phyloP scores from a whole-genome alignment of 306 rosid species.

The Dicorynia guianensis region DNA sequence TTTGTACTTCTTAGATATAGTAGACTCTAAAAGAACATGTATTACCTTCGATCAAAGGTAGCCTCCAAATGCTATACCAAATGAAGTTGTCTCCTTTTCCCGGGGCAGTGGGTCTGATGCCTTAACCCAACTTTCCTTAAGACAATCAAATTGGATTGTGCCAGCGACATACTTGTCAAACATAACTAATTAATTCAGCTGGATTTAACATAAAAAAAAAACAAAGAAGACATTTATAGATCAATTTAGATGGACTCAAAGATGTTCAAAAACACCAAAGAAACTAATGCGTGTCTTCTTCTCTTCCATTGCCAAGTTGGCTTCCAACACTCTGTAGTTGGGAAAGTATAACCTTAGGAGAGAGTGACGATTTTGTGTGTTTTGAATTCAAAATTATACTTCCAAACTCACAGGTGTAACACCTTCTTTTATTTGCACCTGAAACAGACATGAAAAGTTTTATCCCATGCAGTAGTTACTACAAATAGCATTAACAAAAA shows the following conservation, averaged over 20 bases:
- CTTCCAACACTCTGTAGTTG: conserved; percentile 77
- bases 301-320: conserved; percentile 88
- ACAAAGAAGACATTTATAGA: background rate
- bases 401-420: conserved; percentile 91
- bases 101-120: conserved; percentile 54
- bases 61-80: conserved; percentile 93
- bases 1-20: no score
- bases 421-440: conserved; percentile 81
- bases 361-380: conserved; percentile 68
- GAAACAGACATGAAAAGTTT: conserved; percentile 43
- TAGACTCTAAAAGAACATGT: no score
- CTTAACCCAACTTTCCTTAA: conserved; percentile 65
- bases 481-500: no score
- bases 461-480: conserved; percentile 32
- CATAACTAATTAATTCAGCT: conserved; percentile 23
- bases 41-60: conserved; percentile 94
- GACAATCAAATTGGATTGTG: conserved; percentile 86
- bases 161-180: conserved; percentile 78
- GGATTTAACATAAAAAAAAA: conserved; percentile 36
- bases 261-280: conserved; percentile 72
- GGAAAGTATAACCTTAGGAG: conserved; percentile 79
- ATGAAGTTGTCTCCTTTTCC: conserved; percentile 84
- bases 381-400: conserved; percentile 74
- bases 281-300: conserved; percentile 95
- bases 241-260: conserved; percentile 11